phyloP scores from a whole-genome alignment of 768 basidiomycete genomes.

The Leccinum ochraceum region DNA sequence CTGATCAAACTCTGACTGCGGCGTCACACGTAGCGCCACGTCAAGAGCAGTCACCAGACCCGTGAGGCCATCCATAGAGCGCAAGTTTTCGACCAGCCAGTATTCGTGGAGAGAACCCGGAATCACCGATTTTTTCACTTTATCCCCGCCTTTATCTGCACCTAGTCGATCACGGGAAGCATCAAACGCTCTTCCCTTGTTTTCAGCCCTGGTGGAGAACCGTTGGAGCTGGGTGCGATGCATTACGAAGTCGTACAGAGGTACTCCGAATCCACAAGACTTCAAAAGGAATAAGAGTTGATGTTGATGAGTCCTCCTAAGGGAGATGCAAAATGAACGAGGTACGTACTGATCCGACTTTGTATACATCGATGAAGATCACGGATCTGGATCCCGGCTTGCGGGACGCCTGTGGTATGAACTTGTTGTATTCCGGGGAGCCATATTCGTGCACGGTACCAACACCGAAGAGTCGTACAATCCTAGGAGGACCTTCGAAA shows the following conservation, averaged over 20 bases:
- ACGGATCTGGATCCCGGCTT: constrained; percentile 60
- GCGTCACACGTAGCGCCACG: constrained; percentile 9
- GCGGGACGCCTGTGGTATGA: constrained; percentile 48
- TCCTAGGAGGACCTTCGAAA: constrained; percentile 61
- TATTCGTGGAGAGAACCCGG: constrained; percentile 48
- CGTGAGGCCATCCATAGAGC: constrained; percentile 60
- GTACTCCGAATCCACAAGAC: constrained; percentile 71
- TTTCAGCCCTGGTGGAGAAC: constrained; percentile 42
- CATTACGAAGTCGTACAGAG: constrained; percentile 57
- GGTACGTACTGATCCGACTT: constrained; percentile 49
- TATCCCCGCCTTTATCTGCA: background rate
- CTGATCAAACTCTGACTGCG: constrained; percentile 20
- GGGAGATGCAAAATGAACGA: background rate
- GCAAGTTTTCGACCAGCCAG: constrained; percentile 51
- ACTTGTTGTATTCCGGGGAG: constrained; percentile 55
- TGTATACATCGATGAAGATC: constrained; percentile 60
- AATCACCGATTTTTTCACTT: background rate
- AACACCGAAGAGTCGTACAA: constrained; percentile 56
- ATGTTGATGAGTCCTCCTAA: background rate
- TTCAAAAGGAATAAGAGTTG: constrained; percentile 22
- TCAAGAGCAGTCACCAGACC: constrained; percentile 39
- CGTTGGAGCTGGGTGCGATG: constrained; percentile 55
- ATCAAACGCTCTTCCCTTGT: constrained; percentile 33
- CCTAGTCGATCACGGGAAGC: constrained; percentile 3
- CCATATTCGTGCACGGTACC: constrained; percentile 68